A percentile compares a stretch with the other conserved stretches of the same genome.
Conservation (phyloP, 2,329 filamentous ascomycete species). For the Aspergillus fumigatiaffinis region DNA sequence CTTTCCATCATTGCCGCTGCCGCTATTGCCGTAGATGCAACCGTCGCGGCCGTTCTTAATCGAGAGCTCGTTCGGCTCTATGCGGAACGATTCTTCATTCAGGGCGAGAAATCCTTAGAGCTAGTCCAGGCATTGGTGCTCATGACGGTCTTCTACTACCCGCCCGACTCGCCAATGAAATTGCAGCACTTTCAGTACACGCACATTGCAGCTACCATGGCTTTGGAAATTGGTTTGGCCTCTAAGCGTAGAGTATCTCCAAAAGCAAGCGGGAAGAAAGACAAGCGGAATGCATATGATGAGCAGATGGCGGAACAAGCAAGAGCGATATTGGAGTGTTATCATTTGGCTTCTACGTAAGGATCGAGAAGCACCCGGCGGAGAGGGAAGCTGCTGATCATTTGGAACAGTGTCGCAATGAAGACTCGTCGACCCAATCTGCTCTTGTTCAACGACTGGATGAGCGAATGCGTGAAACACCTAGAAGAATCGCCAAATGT, state of each 20-base stretch:
- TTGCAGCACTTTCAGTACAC: constrained; percentile 52
- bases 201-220: constrained; percentile 51
- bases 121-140: constrained; percentile 49
- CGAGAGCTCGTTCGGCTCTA: constrained; percentile 48
- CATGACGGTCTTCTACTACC: constrained; percentile 49
- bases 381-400: constrained; percentile 4
- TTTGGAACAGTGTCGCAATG: constrained; percentile 28
- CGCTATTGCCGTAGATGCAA: constrained; percentile 51
- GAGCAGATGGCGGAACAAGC: constrained; percentile 33
- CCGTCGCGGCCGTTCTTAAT: constrained; percentile 43
- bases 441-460: constrained; percentile 35
- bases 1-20: constrained; percentile 66
- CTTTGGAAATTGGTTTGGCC: constrained; percentile 41
- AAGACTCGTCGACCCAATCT: constrained; percentile 34
- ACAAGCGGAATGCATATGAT: constrained; percentile 16
- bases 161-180: constrained; percentile 45
- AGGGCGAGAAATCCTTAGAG: constrained; percentile 50
- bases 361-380: neutral
- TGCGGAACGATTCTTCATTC: constrained; percentile 46
- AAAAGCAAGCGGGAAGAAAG: constrained; percentile 10
- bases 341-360: constrained; percentile 32
- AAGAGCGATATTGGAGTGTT: constrained; percentile 30
- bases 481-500: constrained; percentile 27
- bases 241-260: constrained; percentile 26
- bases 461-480: constrained; percentile 29